Conservation (phyloP, 306 rosid genomes). For the Parietaria judaica region DNA sequence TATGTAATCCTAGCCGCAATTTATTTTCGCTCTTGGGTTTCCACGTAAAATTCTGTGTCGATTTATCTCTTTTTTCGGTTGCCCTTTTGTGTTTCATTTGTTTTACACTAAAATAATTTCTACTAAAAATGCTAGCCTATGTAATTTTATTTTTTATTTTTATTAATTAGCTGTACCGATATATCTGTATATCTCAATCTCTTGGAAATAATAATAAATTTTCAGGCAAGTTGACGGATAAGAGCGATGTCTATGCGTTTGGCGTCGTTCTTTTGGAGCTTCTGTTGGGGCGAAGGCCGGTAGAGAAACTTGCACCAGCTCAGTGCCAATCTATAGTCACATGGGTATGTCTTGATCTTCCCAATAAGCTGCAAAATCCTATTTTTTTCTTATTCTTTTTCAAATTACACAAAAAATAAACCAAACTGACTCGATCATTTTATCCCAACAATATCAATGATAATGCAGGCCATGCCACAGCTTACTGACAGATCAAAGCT, state of each 20-base stretch:
- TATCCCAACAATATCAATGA: slow-evolving; percentile 3
- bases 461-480: slow-evolving; percentile 93
- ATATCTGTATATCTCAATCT: too few species aligned
- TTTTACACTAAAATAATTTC: too few species aligned
- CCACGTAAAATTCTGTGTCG: too few species aligned
- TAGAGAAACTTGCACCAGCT: slow-evolving; percentile 74
- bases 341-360: slow-evolving; percentile 54
- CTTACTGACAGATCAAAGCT: slow-evolving; percentile 88
- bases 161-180: background rate
- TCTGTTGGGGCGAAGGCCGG: slow-evolving; percentile 71
- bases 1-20: too few species aligned
- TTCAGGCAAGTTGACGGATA: slow-evolving; percentile 81
- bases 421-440: slow-evolving; percentile 6
- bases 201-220: background rate
- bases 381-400: background rate
- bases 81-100: too few species aligned
- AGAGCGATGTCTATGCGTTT: slow-evolving; percentile 92
- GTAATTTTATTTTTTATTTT: background rate
- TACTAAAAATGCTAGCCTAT: background rate
- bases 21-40: too few species aligned
- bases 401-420: slow-evolving; percentile 2
- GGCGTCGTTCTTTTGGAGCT: slow-evolving; percentile 93
- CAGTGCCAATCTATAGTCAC: slow-evolving; percentile 92
- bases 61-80: too few species aligned
- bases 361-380: background rate